phyloP scores from a whole-genome alignment of 148 eudicot genomes.

The Rhododendron henanense region DNA sequence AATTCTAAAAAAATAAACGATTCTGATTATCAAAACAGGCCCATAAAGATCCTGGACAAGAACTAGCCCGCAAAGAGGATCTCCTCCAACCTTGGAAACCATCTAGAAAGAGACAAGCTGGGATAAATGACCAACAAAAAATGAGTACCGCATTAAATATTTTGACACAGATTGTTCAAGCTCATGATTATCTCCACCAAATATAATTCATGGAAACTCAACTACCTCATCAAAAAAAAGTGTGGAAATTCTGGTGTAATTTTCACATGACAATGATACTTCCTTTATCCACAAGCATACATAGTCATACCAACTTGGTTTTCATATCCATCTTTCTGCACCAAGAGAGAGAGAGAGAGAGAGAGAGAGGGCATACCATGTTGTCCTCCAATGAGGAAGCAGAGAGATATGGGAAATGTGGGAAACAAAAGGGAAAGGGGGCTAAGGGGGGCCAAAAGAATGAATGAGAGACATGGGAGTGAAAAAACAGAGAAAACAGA shows the following conservation, averaged over 20 bases:
- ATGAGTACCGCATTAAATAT: no score
- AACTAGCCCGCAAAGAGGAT: not conserved
- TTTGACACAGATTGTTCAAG: not conserved
- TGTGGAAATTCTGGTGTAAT: not conserved
- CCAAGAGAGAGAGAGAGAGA: not conserved
- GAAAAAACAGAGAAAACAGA: not conserved
- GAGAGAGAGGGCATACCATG: conserved; percentile 5
- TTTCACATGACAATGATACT: not conserved
- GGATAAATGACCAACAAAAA: not conserved
- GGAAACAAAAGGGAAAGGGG: not conserved
- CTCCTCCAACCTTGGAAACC: not conserved
- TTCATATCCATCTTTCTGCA: not conserved
- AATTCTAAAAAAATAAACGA: not conserved
- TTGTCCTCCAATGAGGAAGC: not conserved
- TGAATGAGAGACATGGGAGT: conserved; percentile 8
- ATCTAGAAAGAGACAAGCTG: not conserved
- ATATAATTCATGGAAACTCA: not conserved
- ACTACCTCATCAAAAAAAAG: not conserved
- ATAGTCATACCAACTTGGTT: not conserved
- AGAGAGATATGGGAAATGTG: not conserved
- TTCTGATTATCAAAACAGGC: not conserved
- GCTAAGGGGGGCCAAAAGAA: conserved; percentile 2
- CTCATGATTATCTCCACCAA: not conserved
- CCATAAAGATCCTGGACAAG: not conserved
- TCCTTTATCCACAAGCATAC: not conserved